A percentile compares a stretch with the other conserved stretches of the same genome.
Evolutionary conservation across 2,329 filamentous ascomycete genomes (phyloP).

Genomic region (Zymoseptoria crescenta): DNA sequence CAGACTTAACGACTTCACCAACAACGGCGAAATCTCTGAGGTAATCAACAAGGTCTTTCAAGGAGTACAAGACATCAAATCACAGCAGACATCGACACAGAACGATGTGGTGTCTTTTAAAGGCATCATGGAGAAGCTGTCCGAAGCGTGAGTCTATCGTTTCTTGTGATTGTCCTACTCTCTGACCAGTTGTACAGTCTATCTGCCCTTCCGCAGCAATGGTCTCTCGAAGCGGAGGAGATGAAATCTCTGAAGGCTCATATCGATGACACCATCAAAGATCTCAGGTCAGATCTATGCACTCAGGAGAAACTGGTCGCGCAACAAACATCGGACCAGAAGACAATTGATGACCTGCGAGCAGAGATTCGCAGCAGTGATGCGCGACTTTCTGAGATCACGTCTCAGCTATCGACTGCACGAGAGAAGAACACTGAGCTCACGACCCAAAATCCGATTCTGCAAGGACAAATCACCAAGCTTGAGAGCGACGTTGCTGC

Average conservation of each 20-base stretch:
- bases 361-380: conserved; percentile 11
- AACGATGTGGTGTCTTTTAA: conserved; percentile 17
- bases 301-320: conserved; percentile 13
- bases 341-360: conserved; percentile 11
- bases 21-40: conserved; percentile 4
- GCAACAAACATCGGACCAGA: conserved; percentile 10
- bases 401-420: conserved; percentile 2
- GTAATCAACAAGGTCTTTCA: conserved; percentile 13
- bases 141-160: conserved; percentile 9
- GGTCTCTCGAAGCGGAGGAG: neutral
- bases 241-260: conserved; percentile 3
- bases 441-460: conserved; percentile 2
- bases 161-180: neutral
- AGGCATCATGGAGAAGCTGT: conserved; percentile 12
- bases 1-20: conserved; percentile 4
- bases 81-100: conserved; percentile 9
- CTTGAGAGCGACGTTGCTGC: conserved; percentile 1
- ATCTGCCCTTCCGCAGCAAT: neutral
- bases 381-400: conserved; percentile 1
- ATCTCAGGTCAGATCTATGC: conserved; percentile 13
- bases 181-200: neutral
- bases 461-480: conserved; percentile 5
- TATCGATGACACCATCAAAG: conserved; percentile 14
- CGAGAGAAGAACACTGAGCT: conserved; percentile 3
- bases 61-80: conserved; percentile 14